These are phyloP conservation scores for Clavulina sp. DNA, from an alignment of 768 basidiomycete species.

Conservation along the genomic window DNA sequence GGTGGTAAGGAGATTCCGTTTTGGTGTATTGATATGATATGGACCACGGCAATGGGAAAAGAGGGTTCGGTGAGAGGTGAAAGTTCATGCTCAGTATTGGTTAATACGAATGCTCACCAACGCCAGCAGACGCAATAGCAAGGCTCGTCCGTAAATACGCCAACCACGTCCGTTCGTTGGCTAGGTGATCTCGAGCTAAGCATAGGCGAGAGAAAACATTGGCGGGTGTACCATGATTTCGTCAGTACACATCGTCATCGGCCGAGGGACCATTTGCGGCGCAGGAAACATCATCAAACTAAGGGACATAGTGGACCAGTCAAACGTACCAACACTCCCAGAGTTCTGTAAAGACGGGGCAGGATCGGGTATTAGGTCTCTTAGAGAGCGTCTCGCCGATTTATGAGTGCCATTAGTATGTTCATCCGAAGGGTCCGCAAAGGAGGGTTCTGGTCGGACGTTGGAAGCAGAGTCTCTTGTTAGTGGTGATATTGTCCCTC, in stretches of 20 bases:
- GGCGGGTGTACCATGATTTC: neutral
- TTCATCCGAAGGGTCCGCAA: no score
- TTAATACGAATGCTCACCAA: conserved; percentile 29
- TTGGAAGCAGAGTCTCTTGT: no score
- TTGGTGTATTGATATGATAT: neutral
- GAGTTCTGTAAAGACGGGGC: conserved; percentile 32
- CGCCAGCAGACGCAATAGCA: conserved; percentile 38
- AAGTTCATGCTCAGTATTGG: no score
- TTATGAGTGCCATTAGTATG: no score
- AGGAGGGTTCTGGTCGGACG: no score
- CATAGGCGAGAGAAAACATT: neutral
- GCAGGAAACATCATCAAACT: neutral
- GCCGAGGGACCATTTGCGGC: neutral
- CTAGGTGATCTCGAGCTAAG: conserved; percentile 41
- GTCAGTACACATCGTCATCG: neutral
- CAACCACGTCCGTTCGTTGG: conserved; percentile 44
- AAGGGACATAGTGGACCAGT: neutral
- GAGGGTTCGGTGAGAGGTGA: neutral
- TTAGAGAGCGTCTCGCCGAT: no score
- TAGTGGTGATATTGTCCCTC: no score
- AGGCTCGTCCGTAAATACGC: conserved; percentile 50
- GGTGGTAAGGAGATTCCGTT: neutral
- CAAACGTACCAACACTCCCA: conserved; percentile 28
- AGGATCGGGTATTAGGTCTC: conserved; percentile 8
- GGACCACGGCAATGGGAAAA: neutral